A percentile compares a stretch with the other conserved stretches of the same genome.
These are phyloP conservation scores for Hortaea sp. DNA, from an alignment of 2,329 filamentous ascomycete species.

Conservation along the genomic window DNA sequence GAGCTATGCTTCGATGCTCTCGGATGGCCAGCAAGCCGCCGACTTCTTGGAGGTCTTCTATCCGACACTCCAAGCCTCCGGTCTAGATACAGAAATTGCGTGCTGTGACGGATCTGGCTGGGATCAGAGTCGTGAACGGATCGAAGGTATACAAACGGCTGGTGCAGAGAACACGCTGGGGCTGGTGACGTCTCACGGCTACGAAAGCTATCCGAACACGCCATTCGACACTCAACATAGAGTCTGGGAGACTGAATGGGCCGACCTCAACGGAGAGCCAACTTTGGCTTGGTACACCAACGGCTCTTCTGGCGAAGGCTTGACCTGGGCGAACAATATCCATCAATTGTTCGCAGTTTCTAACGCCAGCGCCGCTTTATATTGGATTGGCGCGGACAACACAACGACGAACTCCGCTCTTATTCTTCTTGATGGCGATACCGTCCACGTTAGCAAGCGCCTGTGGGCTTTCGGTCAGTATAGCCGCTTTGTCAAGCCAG, in stretches of 20 bases:
- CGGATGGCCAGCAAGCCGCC: conserved; percentile 37
- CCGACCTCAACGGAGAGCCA: conserved; percentile 33
- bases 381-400: conserved; percentile 43
- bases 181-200: conserved; percentile 34
- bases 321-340: conserved; percentile 48
- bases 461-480: conserved; percentile 36
- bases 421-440: conserved; percentile 21
- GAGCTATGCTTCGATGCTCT: conserved; percentile 40
- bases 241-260: conserved; percentile 45
- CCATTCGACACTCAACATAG: conserved; percentile 32
- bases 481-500: conserved; percentile 14
- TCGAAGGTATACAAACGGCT: conserved; percentile 22
- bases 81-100: conserved; percentile 29
- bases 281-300: conserved; percentile 35
- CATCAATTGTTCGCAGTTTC: conserved; percentile 40
- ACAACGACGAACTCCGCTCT: conserved; percentile 28
- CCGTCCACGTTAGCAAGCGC: conserved; percentile 23
- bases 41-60: conserved; percentile 43
- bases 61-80: conserved; percentile 27
- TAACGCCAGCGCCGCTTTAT: conserved; percentile 39
- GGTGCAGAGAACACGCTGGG: conserved; percentile 31
- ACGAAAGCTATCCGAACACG: conserved; percentile 31
- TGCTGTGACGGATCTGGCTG: conserved; percentile 39
- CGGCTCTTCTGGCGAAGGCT: conserved; percentile 41
- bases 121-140: conserved; percentile 12